A percentile compares a stretch with the other conserved stretches of the same genome.
Conservation (phyloP, 768 basidiomycete genomes). For the Peribolospora kevripleyi region DNA sequence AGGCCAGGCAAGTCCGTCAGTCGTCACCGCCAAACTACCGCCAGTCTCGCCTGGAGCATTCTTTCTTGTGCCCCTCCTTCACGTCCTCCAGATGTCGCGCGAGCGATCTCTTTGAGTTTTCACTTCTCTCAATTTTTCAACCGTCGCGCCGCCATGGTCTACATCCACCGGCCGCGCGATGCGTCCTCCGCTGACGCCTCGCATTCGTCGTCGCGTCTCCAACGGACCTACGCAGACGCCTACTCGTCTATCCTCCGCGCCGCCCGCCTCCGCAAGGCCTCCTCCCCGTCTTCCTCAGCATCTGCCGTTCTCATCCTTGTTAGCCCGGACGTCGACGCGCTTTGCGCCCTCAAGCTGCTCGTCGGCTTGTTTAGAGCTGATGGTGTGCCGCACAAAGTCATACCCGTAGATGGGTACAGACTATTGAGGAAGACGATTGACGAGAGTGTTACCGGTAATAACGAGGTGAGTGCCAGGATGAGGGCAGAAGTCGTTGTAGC, state of each 20-base stretch:
- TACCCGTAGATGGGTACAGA: constrained; percentile 64
- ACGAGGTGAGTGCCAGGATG: constrained; percentile 16
- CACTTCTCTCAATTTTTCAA: no score
- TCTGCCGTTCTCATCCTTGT: constrained; percentile 67
- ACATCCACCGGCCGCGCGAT: no score
- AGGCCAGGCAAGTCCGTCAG: no score
- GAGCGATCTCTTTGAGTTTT: no score
- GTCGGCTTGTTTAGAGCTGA: constrained; percentile 74
- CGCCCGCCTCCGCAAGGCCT: constrained; percentile 1
- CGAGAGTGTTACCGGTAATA: constrained; percentile 39
- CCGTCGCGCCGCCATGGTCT: no score
- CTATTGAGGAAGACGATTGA: constrained; percentile 44
- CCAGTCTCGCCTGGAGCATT: no score
- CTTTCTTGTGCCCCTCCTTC: no score
- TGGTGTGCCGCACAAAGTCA: constrained; percentile 69
- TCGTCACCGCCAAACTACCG: no score
- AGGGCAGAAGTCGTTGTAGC: neutral
- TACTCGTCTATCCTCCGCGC: constrained; percentile 39
- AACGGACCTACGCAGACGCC: constrained; percentile 33
- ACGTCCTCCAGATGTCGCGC: no score
- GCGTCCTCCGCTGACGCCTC: no score
- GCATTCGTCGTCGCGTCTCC: no score
- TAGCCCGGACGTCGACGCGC: constrained; percentile 71
- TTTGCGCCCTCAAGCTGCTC: constrained; percentile 76
- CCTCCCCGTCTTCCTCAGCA: constrained; percentile 13